Evolutionary conservation across 371 early-diverging fungal genomes (phyloP).

Genomic region (Smittium culicis): DNA sequence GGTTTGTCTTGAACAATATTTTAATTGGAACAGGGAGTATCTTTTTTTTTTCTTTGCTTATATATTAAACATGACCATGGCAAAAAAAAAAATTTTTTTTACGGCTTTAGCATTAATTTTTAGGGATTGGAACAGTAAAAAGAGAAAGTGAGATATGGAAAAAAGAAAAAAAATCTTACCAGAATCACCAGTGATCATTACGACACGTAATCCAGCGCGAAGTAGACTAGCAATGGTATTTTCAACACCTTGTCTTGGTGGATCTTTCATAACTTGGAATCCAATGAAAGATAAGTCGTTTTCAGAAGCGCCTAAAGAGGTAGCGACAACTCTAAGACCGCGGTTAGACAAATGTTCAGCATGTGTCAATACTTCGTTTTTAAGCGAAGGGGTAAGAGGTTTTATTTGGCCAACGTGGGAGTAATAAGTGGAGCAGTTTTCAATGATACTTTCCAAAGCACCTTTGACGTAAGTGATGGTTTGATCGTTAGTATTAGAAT

Average conservation of each 20-base stretch:
- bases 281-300: constrained; percentile 80
- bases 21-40: no score
- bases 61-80: no score
- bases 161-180: no score
- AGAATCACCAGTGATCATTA: constrained; percentile 95
- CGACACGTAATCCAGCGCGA: constrained; percentile 89
- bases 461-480: constrained; percentile 72
- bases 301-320: constrained; percentile 70
- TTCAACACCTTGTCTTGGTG: constrained; percentile 87
- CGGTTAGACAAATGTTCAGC: constrained; percentile 53
- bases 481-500: constrained; percentile 15
- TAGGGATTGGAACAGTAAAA: no score
- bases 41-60: no score
- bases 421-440: constrained; percentile 57
- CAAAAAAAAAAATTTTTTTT: not conserved
- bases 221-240: constrained; percentile 68
- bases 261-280: constrained; percentile 89
- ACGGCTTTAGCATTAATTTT: no score
- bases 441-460: constrained; percentile 86
- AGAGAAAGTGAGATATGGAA: no score
- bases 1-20: no score
- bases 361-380: constrained; percentile 38
- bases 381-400: constrained; percentile 35
- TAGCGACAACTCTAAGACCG: constrained; percentile 78
- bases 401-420: constrained; percentile 38